phyloP scores from a whole-genome alignment of 768 basidiomycete species.

The Lepiota venenata region DNA sequence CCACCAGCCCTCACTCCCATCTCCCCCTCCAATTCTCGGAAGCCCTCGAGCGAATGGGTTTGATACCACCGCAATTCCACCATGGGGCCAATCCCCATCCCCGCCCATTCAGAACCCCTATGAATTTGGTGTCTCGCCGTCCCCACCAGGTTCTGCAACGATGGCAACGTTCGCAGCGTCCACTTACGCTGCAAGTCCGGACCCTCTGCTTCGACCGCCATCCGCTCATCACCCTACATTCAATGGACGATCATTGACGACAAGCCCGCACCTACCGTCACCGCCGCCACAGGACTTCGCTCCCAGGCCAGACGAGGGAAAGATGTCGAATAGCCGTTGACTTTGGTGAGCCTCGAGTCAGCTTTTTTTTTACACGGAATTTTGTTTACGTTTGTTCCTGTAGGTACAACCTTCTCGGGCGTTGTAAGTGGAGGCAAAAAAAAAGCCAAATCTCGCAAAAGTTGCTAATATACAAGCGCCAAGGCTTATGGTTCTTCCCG shows the following conservation, averaged over 20 bases:
- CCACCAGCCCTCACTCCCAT: slow-evolving; percentile 39
- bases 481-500: slow-evolving; percentile 87
- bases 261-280: slow-evolving; percentile 20
- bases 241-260: slow-evolving; percentile 19
- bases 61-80: slow-evolving; percentile 19
- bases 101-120: slow-evolving; percentile 30
- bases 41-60: slow-evolving; percentile 22
- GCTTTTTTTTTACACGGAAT: neutral
- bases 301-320: slow-evolving; percentile 57
- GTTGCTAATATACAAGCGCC: slow-evolving; percentile 9
- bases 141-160: slow-evolving; percentile 15
- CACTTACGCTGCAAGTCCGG: slow-evolving; percentile 20
- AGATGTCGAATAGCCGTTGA: slow-evolving; percentile 81
- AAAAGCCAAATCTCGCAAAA: neutral
- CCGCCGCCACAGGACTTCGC: slow-evolving; percentile 19
- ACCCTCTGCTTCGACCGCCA: slow-evolving; percentile 28
- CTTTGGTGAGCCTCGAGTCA: slow-evolving; percentile 52
- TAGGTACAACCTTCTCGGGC: slow-evolving; percentile 87
- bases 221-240: slow-evolving; percentile 22
- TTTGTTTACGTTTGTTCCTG: slow-evolving; percentile 9
- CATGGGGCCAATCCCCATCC: slow-evolving; percentile 36
- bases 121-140: slow-evolving; percentile 25
- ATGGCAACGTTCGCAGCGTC: slow-evolving; percentile 21
- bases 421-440: slow-evolving; percentile 50
- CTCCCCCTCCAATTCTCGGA: slow-evolving; percentile 41